Conservation (phyloP, 345 rosid genomes). For the Sapria himalayana region DNA sequence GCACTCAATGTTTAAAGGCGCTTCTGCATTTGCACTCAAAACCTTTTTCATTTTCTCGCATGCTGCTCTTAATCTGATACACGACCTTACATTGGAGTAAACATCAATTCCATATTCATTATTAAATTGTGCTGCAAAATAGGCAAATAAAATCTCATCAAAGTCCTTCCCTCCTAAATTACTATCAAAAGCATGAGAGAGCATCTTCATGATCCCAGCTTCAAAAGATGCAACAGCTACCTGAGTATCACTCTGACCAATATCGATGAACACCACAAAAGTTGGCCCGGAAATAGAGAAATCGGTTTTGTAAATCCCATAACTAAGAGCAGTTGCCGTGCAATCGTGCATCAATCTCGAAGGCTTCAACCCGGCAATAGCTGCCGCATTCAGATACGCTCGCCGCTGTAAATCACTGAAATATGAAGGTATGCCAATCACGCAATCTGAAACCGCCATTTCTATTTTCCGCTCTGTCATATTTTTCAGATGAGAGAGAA, state of each 20-base stretch:
- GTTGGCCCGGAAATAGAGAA: slow-evolving; percentile 22
- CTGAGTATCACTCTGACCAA: slow-evolving; percentile 45
- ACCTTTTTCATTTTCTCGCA: slow-evolving; percentile 42
- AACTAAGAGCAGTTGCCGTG: slow-evolving; percentile 36
- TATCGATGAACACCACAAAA: slow-evolving; percentile 29
- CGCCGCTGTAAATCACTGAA: slow-evolving; percentile 39
- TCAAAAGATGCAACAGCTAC: slow-evolving; percentile 28
- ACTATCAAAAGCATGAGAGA: slow-evolving; percentile 36
- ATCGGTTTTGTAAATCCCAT: slow-evolving; percentile 40
- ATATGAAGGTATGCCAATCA: slow-evolving; percentile 40
- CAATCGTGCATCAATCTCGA: slow-evolving; percentile 38
- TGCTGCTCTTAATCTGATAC: slow-evolving; percentile 30
- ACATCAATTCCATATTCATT: slow-evolving; percentile 34
- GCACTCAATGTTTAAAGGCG: slow-evolving; percentile 37
- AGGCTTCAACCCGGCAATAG: slow-evolving; percentile 36
- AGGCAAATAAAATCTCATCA: slow-evolving; percentile 29
- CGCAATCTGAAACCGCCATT: slow-evolving; percentile 27
- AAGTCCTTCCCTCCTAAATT: slow-evolving; percentile 43
- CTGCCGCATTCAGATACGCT: slow-evolving; percentile 32
- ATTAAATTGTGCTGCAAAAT: slow-evolving; percentile 35
- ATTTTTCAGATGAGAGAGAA: slow-evolving; percentile 32
- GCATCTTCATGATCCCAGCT: slow-evolving; percentile 28
- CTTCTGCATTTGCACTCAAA: slow-evolving; percentile 46
- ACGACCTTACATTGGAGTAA: slow-evolving; percentile 27
- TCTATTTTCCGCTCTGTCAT: slow-evolving; percentile 29